Percentiles rank a stretch among this genome's conserved stretches.
phyloP scores from a whole-genome alignment of 208 protist genomes.

The Giardia muris region DNA sequence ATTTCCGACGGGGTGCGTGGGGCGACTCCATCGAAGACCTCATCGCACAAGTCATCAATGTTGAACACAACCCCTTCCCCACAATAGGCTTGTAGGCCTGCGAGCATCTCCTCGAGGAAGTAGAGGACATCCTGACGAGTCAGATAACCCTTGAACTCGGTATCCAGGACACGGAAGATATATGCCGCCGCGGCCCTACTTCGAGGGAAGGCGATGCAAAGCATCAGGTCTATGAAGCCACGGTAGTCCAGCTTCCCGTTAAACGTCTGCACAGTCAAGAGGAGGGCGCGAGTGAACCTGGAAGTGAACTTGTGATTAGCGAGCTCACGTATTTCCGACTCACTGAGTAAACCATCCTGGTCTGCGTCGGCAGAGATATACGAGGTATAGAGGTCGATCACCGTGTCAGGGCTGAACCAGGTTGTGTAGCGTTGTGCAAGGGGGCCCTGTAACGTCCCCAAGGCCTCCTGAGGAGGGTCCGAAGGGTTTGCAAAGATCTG shows the following conservation, averaged over 20 bases:
- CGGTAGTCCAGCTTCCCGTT: background rate
- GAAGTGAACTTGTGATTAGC: background rate
- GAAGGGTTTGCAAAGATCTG: background rate
- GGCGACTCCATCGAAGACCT: background rate
- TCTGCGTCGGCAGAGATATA: background rate
- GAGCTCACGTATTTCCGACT: background rate
- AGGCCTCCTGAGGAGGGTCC: background rate
- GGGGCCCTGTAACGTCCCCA: background rate
- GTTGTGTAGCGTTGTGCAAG: background rate
- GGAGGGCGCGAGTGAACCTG: background rate
- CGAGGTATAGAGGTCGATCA: background rate
- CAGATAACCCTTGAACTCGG: background rate
- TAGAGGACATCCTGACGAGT: background rate
- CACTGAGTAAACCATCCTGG: background rate
- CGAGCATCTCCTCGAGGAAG: background rate
- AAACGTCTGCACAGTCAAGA: background rate
- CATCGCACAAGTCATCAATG: background rate
- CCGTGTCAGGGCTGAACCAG: background rate
- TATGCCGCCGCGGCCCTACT: background rate
- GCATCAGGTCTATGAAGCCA: conserved; percentile 5
- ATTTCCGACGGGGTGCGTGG: background rate
- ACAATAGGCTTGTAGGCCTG: background rate
- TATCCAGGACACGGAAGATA: background rate
- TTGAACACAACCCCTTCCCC: background rate
- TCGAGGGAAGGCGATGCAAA: background rate